Evolutionary conservation across 2,329 filamentous ascomycete species (phyloP), one percentile per base, ranked within the genome.

Genomic region (Sclerotinia spermophila): DNA sequence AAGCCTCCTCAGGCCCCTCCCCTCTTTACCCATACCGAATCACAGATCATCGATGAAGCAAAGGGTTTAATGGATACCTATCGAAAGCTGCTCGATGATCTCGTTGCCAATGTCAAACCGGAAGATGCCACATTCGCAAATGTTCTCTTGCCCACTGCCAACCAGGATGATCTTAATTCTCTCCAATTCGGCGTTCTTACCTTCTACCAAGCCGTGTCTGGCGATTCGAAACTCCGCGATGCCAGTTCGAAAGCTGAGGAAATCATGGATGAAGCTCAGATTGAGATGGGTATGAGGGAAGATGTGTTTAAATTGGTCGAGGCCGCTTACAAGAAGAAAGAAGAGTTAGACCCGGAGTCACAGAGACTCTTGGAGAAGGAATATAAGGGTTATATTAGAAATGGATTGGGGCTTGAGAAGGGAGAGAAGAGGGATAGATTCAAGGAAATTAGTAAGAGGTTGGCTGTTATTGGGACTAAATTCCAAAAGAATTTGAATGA

Each of bases 401-500:
- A 93, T 79, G 92, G 92, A 21, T 82, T 96, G 61, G 88, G 88
- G 5, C 83, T 96, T 65, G 89, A 91, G 1, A 86, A 87, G 35
- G 92, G 91, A 1, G 83, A 86, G 6, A 84, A 93, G 82, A 83
- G 92, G 73, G 92, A 94, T 76, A 87, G 92, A 59, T 95, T 95
- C 86, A 95, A 94, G 84, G 91, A 91, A 80, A 94, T 95, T 82
- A 92, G 93, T 86, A 92, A 93, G 84, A 84, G 91, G 19, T 83
- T 96, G 70, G 92, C 89, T 74, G 86, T 91, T 79, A 86, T 95
- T 75, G 85, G 86, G 77, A 94, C 94, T 72, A 84, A 89, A 70
- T 93, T 93, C 81, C 88, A 91, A 78, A 94, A 93, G 83, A 92
- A 91, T 76, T 83, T 95, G 71, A 94, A 94, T 77, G 92, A 95